Conservation (phyloP, 305 asterid species). For the Fraxinus angustifolia region DNA sequence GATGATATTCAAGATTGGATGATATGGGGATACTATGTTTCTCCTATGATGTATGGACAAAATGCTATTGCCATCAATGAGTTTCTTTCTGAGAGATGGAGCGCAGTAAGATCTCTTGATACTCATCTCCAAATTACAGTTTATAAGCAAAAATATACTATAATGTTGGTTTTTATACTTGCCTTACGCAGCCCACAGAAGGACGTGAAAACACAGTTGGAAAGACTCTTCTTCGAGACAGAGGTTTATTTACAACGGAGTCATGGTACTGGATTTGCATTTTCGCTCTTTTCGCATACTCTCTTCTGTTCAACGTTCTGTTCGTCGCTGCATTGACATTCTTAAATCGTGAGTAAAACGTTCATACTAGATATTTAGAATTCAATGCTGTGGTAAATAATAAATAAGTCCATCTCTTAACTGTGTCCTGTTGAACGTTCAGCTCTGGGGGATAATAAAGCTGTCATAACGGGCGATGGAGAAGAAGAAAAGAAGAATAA, state of each 20-base stretch:
- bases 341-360: background rate
- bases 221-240: background rate
- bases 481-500: too few species aligned
- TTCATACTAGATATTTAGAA: background rate
- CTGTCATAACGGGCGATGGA: too few species aligned
- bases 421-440: background rate
- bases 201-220: background rate
- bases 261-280: background rate
- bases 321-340: background rate
- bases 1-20: slow-evolving; percentile 1
- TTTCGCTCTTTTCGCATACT: background rate
- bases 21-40: background rate
- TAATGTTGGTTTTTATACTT: background rate
- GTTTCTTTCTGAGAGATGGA: background rate
- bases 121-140: background rate
- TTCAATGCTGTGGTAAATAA: too few species aligned
- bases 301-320: background rate
- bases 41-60: slow-evolving; percentile 4
- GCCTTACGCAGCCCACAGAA: background rate
- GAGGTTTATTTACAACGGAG: background rate
- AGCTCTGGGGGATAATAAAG: too few species aligned
- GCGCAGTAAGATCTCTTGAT: background rate
- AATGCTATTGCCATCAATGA: background rate
- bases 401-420: background rate
- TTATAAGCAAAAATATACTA: background rate